phyloP scores from a whole-genome alignment of 805 yeast species.

The Candida ortonii region DNA sequence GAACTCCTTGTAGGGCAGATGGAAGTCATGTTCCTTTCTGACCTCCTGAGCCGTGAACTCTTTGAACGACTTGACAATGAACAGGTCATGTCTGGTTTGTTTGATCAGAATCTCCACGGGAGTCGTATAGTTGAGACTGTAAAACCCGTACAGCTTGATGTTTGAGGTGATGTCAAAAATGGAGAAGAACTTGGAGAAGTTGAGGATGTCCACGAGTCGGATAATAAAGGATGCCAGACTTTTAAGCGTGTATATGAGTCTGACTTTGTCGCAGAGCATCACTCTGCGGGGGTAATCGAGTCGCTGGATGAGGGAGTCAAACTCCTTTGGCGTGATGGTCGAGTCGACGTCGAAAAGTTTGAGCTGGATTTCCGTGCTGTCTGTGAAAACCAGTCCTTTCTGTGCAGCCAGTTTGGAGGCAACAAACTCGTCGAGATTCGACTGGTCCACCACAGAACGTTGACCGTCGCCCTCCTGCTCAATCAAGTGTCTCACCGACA shows the following conservation, averaged over 20 bases:
- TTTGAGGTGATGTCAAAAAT: conserved; percentile 32
- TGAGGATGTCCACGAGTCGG: conserved; percentile 21
- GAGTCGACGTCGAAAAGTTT: conserved; percentile 31
- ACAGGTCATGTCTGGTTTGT: conserved; percentile 30
- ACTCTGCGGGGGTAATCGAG: conserved; percentile 20
- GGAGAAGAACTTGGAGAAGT: conserved; percentile 28
- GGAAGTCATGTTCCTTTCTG: conserved; percentile 33
- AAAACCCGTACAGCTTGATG: conserved; percentile 31
- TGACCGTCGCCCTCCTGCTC: not conserved
- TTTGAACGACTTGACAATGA: conserved; percentile 30
- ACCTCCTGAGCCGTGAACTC: conserved; percentile 31
- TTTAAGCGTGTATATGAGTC: conserved; percentile 27
- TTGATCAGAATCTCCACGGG: conserved; percentile 32
- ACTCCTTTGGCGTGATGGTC: conserved; percentile 23
- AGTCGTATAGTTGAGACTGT: conserved; percentile 24
- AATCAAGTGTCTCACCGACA: conserved; percentile 3
- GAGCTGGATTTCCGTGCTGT: conserved; percentile 26
- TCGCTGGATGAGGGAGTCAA: conserved; percentile 16
- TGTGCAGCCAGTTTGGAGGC: conserved; percentile 14
- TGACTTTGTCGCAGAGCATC: conserved; percentile 27
- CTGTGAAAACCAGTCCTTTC: conserved; percentile 29
- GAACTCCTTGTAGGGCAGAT: conserved; percentile 32
- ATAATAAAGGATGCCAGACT: conserved; percentile 24
- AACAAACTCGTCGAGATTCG: not conserved
- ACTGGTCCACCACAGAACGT: not conserved